These are phyloP conservation scores for Pinus taeda DNA, from an alignment of 75 land plant genomes.

Conservation along the genomic window DNA sequence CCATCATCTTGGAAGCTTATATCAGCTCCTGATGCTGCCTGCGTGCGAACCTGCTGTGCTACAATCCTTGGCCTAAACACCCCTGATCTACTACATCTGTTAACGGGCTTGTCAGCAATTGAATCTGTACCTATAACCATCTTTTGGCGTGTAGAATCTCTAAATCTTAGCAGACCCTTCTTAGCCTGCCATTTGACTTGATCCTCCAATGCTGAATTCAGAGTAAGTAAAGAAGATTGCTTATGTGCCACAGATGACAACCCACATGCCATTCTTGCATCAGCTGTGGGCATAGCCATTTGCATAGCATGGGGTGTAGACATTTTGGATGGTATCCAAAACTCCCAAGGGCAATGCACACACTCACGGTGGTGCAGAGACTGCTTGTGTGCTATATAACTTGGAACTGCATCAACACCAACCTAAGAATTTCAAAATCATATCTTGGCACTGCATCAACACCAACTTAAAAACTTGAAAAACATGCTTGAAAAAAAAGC, in stretches of 20 bases:
- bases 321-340: neutral
- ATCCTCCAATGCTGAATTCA: neutral
- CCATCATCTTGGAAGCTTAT: too few relatives aligned
- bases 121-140: neutral
- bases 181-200: neutral
- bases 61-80: too few relatives aligned
- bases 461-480: neutral
- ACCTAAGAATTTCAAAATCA: neutral
- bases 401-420: constrained; percentile 1
- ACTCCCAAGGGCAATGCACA: neutral
- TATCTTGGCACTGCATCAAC: neutral
- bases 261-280: constrained; percentile 11
- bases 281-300: neutral
- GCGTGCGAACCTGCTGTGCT: too few relatives aligned
- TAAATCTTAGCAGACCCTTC: neutral
- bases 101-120: neutral
- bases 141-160: neutral
- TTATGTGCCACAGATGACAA: neutral
- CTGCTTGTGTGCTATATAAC: neutral
- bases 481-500: neutral
- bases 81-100: neutral
- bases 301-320: neutral
- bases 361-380: neutral
- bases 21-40: too few relatives aligned
- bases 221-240: neutral